Percentiles rank a stretch among this genome's conserved stretches.
Conservation (phyloP, 2,329 filamentous ascomycete genomes). For the Aureobasidium melanogenum region DNA sequence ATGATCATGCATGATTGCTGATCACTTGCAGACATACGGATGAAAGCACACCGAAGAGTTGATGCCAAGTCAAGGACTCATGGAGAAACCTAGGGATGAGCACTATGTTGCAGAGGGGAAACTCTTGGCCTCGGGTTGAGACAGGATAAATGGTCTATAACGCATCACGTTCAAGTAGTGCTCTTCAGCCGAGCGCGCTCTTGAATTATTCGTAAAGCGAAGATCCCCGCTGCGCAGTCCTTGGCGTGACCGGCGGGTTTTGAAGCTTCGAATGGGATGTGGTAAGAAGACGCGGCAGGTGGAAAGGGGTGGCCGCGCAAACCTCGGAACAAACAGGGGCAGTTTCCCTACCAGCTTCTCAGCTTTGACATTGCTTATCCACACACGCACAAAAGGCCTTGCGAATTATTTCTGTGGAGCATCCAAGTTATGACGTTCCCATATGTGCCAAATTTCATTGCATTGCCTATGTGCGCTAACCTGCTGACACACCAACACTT, state of each 20-base stretch:
- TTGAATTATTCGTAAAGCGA: background rate
- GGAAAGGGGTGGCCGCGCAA: too few species aligned
- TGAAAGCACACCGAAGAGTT: conserved; percentile 1
- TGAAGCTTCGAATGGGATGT: too few species aligned
- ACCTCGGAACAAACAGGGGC: background rate
- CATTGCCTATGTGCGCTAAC: background rate
- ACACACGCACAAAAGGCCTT: too few species aligned
- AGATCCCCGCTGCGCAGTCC: background rate
- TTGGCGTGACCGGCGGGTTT: background rate
- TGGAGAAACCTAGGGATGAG: background rate
- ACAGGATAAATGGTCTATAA: background rate
- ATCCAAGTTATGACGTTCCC: too few species aligned
- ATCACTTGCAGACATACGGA: background rate
- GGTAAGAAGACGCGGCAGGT: background rate
- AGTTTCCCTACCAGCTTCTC: background rate
- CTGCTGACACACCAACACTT: too few species aligned
- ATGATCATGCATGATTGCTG: background rate
- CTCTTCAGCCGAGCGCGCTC: background rate
- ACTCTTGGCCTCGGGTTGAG: background rate
- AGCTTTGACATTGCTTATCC: too few species aligned
- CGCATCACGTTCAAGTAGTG: background rate
- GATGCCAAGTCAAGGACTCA: background rate
- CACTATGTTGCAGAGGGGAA: background rate
- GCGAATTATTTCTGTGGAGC: too few species aligned
- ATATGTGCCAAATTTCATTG: background rate